Evolutionary conservation across 441 rosid species (phyloP), one percentile per base, ranked within the genome.

Genomic region (Macaranga tanarius): DNA sequence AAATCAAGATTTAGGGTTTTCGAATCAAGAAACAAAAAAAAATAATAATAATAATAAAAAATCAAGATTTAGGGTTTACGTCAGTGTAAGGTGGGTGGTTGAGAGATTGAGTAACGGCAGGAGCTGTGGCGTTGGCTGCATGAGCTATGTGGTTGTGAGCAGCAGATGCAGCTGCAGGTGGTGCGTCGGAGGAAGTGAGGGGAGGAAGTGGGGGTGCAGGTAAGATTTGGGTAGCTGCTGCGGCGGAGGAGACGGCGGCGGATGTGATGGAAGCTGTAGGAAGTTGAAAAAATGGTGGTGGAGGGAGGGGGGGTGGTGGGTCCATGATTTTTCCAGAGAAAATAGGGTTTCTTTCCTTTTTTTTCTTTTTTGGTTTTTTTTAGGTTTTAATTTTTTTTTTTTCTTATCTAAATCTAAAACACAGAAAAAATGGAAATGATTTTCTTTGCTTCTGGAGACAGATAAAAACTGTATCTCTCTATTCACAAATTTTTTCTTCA

Each of bases 51-150:
- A n/a, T 52, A 26, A 19, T 2, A 0, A 1, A 44, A n/a, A n/a
- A n/a, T n/a, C n/a, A n/a, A n/a, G n/a, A n/a, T n/a, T n/a, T n/a
- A n/a, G n/a, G n/a, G n/a, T n/a, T n/a, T n/a, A n/a, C 96, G 79
- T 87, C 92, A 6, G 93, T 31, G 71, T 92, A 92, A 1, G 95
- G 81, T 17, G 95, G 96, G 59, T 84, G 89, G 45, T 4, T 7
- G 59, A 65, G 50, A 28, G 13, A 63, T 4, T 79, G 79, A 6
- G 74, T 62, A 10, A 66, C 51, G 55, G 76, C 20, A 7, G 75
- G 62, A 38, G 79, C 59, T 20, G 59, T 25, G 31, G 75, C 31
- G 78, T 75, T 64, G 40, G 75, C 68, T 8, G 72, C 62, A 17
- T 65, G 80, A 34, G 73, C 70, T 62, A 58, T 11, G 63, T 63